A percentile compares a stretch with the other conserved stretches of the same genome.
These are phyloP conservation scores for Linnemannia zychae DNA, from an alignment of 192 early-diverging fungal genomes.

Conservation along the genomic window DNA sequence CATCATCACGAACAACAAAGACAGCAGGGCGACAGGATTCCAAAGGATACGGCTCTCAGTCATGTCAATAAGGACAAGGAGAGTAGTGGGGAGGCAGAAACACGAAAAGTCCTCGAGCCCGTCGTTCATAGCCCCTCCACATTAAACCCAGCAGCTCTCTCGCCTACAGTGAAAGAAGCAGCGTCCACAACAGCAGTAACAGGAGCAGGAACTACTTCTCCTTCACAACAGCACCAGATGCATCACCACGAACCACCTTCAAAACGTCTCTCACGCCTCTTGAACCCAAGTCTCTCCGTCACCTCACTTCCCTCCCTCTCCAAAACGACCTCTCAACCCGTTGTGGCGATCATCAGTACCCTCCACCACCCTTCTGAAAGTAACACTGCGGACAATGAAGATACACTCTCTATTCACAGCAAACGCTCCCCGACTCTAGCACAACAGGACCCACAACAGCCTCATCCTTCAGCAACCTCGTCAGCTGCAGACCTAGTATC, in stretches of 20 bases:
- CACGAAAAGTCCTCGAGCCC: background rate
- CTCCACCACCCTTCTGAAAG: background rate
- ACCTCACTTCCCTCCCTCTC: conserved; percentile 33
- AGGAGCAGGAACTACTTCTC: background rate
- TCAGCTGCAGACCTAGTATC: conserved; percentile 18
- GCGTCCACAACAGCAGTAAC: background rate
- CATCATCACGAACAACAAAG: background rate
- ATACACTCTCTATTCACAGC: background rate
- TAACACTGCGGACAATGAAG: no score
- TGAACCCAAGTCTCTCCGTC: conserved; percentile 31
- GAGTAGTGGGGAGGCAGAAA: background rate
- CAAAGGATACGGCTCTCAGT: background rate
- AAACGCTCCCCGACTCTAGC: background rate
- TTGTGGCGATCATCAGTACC: conserved; percentile 8
- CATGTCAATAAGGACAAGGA: background rate
- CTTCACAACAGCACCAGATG: conserved; percentile 15
- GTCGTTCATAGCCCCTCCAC: background rate
- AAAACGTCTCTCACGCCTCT: conserved; percentile 29
- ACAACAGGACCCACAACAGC: background rate
- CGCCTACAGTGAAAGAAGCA: background rate
- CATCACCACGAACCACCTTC: background rate
- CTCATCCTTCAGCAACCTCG: background rate
- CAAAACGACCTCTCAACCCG: conserved; percentile 24
- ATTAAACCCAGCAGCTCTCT: background rate
- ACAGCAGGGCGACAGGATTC: background rate